These are phyloP conservation scores for Malus sieversii DNA, from an alignment of 306 rosid species.

Conservation along the genomic window DNA sequence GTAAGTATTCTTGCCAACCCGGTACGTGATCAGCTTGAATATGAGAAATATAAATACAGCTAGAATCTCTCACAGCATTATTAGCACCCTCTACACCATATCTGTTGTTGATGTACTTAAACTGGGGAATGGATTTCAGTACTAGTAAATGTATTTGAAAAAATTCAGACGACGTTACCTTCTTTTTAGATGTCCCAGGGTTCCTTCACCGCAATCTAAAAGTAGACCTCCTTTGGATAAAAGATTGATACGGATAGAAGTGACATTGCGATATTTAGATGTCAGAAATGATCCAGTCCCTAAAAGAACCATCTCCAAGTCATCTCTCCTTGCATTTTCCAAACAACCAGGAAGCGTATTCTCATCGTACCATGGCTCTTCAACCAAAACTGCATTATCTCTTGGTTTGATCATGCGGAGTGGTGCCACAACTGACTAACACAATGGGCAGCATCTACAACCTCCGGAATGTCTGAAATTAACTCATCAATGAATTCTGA, in stretches of 20 bases:
- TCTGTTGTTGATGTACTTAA: slow-evolving; percentile 38
- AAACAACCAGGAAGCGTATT: slow-evolving; percentile 60
- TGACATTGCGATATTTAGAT: no score
- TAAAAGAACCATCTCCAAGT: no score
- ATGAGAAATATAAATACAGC: slow-evolving; percentile 89
- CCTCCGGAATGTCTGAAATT: slow-evolving; percentile 71
- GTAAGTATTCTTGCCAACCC: no score
- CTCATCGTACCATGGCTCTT: slow-evolving; percentile 75
- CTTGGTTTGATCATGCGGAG: slow-evolving; percentile 32
- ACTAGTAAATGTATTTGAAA: neutral
- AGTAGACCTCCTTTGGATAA: slow-evolving; percentile 19
- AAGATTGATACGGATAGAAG: no score
- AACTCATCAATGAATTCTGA: slow-evolving; percentile 55
- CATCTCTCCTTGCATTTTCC: slow-evolving; percentile 76
- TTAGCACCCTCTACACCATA: slow-evolving; percentile 83
- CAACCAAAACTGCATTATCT: slow-evolving; percentile 35
- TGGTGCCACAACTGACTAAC: slow-evolving; percentile 55
- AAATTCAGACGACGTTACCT: slow-evolving; percentile 34
- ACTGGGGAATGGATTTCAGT: neutral
- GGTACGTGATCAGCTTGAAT: slow-evolving; percentile 91
- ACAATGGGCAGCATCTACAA: slow-evolving; percentile 57
- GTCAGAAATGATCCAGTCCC: slow-evolving; percentile 61
- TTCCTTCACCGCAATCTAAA: slow-evolving; percentile 63
- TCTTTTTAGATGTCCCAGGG: slow-evolving; percentile 90
- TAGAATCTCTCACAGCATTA: slow-evolving; percentile 56